Evolutionary conservation across 2,329 filamentous ascomycete species (phyloP), one percentile per base, ranked within the genome.

Genomic region (Bisporella sp.): DNA sequence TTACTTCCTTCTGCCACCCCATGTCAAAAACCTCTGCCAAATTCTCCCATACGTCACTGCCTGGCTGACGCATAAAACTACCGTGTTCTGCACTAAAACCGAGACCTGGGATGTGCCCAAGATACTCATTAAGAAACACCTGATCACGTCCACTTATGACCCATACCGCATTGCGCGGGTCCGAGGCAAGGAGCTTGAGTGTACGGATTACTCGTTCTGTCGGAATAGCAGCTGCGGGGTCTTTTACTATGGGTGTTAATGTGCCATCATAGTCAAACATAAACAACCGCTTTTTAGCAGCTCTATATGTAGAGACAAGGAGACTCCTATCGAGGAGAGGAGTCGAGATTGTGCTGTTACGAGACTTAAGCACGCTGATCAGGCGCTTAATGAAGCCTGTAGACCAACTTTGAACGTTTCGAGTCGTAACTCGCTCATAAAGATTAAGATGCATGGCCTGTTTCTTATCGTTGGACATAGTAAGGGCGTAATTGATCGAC

Each of bases 191-290:
- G 8, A 79, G 78, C 66, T 86, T 89, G 52, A 99, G 75, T 1
- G 86, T 91, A 31, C 84, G 80, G 45, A 95, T 84, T 28, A 96
- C 81, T 28, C 84, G 82, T 59, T 90, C 85, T 1, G 91, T 92
- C 0, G 93, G 93, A 39, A 96, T 84, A 3, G 93, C 93, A 5
- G 89, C 84, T 58, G 86, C 84, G 1, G 93, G 93, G 63, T 97
- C 90, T 59, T 87, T 85, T 49, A 97, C 93, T 61, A 99, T 97
- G 0, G 91, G 89, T 4, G 93, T 97, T 49, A 99, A 78, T 0
- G 93, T 99, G 45, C 93, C 93, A 66, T 99, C 93, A 63, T 99
- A 99, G 71, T 99, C 93, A 65, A 97, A 96, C 88, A 99, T 92
- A 73, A 97, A 96, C 3, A 99, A 75, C 8, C 93, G 83, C 69